These are phyloP conservation scores for Lipomyces sp. DNA, from an alignment of 805 yeast species.

Conservation along the genomic window DNA sequence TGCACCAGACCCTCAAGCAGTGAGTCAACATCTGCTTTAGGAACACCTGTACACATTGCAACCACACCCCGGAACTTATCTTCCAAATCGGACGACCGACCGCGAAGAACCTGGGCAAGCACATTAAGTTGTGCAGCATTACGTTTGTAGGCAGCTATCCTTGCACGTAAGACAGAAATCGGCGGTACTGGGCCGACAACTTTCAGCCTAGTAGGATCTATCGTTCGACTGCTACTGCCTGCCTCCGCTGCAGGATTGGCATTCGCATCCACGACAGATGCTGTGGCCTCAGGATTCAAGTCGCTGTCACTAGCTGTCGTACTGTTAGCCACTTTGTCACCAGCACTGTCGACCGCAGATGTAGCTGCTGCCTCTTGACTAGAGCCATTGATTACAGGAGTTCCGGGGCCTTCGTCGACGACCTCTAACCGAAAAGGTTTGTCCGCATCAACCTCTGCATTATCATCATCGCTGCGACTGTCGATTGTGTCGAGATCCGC, in stretches of 20 bases:
- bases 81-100: slow-evolving; percentile 63
- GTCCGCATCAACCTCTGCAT: slow-evolving; percentile 79
- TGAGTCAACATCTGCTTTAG: slow-evolving; percentile 75
- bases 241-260: neutral
- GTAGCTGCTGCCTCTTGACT: neutral
- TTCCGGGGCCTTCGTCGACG: slow-evolving; percentile 42
- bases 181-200: slow-evolving; percentile 51
- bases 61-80: slow-evolving; percentile 85
- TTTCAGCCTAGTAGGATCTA: slow-evolving; percentile 2
- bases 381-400: neutral
- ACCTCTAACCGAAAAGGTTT: slow-evolving; percentile 81
- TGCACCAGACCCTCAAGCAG: slow-evolving; percentile 82
- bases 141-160: slow-evolving; percentile 77
- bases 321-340: neutral
- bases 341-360: slow-evolving; percentile 3
- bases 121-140: slow-evolving; percentile 63
- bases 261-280: neutral
- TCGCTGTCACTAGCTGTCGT: neutral
- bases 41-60: slow-evolving; percentile 87
- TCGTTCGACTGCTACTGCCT: neutral
- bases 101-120: slow-evolving; percentile 58
- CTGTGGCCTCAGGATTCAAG: neutral
- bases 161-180: slow-evolving; percentile 63
- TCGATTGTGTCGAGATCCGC: slow-evolving; percentile 31
- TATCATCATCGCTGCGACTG: slow-evolving; percentile 39